phyloP scores from a whole-genome alignment of 2,329 filamentous ascomycete genomes.

The Alternaria gaisen region DNA sequence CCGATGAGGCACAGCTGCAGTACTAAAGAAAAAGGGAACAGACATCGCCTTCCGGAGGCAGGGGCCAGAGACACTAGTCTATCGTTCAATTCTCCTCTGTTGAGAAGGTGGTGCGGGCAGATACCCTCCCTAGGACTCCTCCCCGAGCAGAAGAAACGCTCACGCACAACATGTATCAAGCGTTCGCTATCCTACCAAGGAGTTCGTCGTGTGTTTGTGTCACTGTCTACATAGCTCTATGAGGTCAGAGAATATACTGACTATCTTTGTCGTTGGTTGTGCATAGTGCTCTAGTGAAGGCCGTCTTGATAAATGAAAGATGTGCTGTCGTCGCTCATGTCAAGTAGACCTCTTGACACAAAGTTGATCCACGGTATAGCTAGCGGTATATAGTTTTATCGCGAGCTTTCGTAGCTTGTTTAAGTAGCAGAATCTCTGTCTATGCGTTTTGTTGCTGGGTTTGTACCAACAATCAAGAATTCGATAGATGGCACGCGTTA shows the following conservation, averaged over 20 bases:
- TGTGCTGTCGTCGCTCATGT: background rate
- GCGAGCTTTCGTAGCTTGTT: background rate
- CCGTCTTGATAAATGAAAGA: background rate
- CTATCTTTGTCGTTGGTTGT: background rate
- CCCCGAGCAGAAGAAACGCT: background rate
- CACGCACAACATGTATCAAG: background rate
- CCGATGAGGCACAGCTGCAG: background rate
- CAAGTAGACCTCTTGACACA: background rate
- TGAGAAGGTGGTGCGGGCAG: background rate
- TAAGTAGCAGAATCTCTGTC: background rate
- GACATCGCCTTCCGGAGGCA: background rate
- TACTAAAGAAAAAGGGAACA: background rate
- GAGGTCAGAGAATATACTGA: background rate
- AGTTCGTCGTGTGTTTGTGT: background rate
- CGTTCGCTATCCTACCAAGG: background rate
- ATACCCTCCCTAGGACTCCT: background rate
- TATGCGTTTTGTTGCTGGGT: background rate
- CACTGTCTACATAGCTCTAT: background rate
- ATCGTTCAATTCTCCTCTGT: background rate
- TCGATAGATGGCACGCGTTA: background rate
- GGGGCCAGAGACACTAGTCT: background rate
- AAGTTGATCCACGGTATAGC: background rate
- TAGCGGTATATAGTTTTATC: background rate
- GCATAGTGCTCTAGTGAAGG: background rate
- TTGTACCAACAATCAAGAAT: background rate